Conservation (phyloP, 164 flowering plant genomes). For the Vitis rupestris region DNA sequence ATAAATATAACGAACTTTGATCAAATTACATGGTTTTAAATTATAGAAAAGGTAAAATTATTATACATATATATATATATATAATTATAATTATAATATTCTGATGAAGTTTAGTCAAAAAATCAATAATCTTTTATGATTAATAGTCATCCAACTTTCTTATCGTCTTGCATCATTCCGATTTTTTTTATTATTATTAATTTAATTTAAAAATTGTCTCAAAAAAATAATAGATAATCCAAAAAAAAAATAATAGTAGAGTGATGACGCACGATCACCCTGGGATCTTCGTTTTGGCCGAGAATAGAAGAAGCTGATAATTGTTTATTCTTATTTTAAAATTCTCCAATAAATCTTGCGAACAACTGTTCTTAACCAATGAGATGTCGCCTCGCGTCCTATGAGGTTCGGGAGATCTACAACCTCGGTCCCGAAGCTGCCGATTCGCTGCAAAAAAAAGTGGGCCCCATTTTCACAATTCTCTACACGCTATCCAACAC, state of each 20-base stretch:
- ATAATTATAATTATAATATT: too few relatives aligned
- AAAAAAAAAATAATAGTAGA: neutral
- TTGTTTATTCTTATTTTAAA: neutral
- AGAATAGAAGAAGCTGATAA: neutral
- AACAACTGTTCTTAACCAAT: conserved; percentile 2
- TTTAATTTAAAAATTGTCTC: neutral
- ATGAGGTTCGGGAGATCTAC: conserved; percentile 11
- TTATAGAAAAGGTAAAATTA: too few relatives aligned
- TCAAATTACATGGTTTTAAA: too few relatives aligned
- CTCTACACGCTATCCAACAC: conserved; percentile 7
- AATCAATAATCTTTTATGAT: too few relatives aligned
- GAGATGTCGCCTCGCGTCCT: neutral
- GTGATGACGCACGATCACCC: neutral
- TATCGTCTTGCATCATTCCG: too few relatives aligned
- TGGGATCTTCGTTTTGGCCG: conserved; percentile 11
- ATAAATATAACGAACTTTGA: too few relatives aligned
- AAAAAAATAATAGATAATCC: neutral
- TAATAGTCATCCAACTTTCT: too few relatives aligned
- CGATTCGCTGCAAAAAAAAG: neutral
- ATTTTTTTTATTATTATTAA: too few relatives aligned
- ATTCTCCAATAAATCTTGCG: neutral
- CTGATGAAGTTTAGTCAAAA: too few relatives aligned
- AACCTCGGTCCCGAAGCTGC: conserved; percentile 1
- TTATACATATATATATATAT: too few relatives aligned
- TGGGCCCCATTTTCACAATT: neutral